These are phyloP conservation scores for Stephanodiscus minutulus DNA, from an alignment of 108 stramenopile species.

Conservation along the genomic window DNA sequence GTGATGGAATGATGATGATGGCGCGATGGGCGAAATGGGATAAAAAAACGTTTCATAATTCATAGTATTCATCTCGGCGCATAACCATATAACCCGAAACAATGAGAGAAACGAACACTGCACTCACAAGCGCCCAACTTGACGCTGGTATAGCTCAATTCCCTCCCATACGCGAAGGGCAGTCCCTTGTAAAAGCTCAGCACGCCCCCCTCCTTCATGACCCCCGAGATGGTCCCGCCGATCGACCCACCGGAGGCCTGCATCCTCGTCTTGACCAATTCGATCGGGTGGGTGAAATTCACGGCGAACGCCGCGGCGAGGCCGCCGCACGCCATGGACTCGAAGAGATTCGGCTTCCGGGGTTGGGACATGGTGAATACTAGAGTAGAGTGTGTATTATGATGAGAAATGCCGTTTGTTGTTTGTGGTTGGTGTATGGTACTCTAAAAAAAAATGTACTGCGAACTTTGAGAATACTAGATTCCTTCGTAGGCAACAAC, in stretches of 20 bases:
- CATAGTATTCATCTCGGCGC: too few relatives aligned
- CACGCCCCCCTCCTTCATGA: conserved; percentile 73
- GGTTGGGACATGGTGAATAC: conserved; percentile 37
- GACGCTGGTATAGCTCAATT: conserved; percentile 87
- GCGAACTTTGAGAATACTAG: too few relatives aligned
- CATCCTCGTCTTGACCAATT: conserved; percentile 93
- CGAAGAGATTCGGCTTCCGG: conserved; percentile 63
- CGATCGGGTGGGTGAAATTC: conserved; percentile 84
- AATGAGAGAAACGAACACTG: too few relatives aligned
- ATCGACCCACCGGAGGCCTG: conserved; percentile 78
- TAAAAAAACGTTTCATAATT: too few relatives aligned
- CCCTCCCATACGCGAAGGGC: conserved; percentile 84
- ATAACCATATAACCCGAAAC: background rate
- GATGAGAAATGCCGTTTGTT: too few relatives aligned
- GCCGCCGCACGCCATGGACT: conserved; percentile 85
- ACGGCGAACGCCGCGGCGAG: conserved; percentile 75
- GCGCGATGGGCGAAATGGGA: background rate
- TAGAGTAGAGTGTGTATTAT: too few relatives aligned
- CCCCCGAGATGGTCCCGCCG: conserved; percentile 43
- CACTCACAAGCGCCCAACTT: conserved; percentile 77
- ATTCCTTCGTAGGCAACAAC: too few relatives aligned
- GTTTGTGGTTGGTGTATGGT: too few relatives aligned
- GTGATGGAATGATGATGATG: conserved; percentile 1
- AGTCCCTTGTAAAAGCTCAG: conserved; percentile 90
- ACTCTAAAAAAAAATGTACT: too few relatives aligned